Percentiles rank a stretch among this genome's conserved stretches.
phyloP scores from a whole-genome alignment of 352 stramenopile species.

The Globisporangium orthogonon region DNA sequence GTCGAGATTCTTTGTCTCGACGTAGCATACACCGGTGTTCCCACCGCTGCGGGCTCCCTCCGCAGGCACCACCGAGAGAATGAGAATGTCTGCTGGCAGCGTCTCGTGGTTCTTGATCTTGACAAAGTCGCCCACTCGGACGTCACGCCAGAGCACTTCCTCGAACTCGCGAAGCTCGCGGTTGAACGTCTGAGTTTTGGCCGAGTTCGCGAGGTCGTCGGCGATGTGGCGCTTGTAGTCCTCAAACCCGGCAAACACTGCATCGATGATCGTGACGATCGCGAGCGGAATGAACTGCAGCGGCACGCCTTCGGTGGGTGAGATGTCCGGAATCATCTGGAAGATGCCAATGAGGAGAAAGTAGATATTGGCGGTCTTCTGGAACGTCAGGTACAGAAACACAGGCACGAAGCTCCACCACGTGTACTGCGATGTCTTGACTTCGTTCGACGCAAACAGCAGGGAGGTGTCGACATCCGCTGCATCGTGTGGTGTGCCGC shows the following conservation, averaged over 20 bases:
- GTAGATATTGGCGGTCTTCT: constrained; percentile 87
- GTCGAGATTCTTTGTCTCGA: constrained; percentile 88
- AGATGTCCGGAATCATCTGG: constrained; percentile 81
- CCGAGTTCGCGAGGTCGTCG: constrained; percentile 69
- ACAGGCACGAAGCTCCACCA: constrained; percentile 87
- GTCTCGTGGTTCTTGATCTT: constrained; percentile 83
- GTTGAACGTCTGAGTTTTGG: constrained; percentile 62
- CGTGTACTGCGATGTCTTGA: constrained; percentile 85
- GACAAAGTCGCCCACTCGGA: constrained; percentile 77
- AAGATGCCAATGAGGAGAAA: constrained; percentile 87
- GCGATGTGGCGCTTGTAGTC: constrained; percentile 81
- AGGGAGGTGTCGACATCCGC: constrained; percentile 19
- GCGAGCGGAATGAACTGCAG: constrained; percentile 77
- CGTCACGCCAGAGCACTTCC: constrained; percentile 72
- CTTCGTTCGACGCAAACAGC: constrained; percentile 68
- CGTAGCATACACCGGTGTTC: constrained; percentile 80
- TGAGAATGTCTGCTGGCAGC: constrained; percentile 73
- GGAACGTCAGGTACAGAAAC: constrained; percentile 84
- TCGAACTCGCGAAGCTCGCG: constrained; percentile 80
- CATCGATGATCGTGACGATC: constrained; percentile 83
- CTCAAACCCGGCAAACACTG: constrained; percentile 76
- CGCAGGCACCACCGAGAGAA: constrained; percentile 64
- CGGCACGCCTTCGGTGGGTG: constrained; percentile 70
- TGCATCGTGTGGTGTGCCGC: neutral
- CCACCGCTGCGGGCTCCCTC: constrained; percentile 47